These are phyloP conservation scores for Cryptococcus sp. DNA, from an alignment of 1,284 basidiomycete species.

Conservation along the genomic window DNA sequence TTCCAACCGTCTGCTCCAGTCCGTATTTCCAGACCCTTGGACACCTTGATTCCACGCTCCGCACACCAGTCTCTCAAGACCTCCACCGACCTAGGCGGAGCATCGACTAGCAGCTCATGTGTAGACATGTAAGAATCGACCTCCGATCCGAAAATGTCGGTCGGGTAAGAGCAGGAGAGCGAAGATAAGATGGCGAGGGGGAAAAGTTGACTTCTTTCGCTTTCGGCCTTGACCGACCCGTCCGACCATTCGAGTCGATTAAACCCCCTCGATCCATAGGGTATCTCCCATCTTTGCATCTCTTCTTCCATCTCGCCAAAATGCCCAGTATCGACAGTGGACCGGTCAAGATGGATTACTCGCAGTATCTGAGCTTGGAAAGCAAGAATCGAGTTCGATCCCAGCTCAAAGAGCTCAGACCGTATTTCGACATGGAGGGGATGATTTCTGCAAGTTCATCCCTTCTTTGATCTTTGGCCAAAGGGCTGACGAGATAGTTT, in stretches of 20 bases:
- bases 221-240: no score
- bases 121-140: background rate
- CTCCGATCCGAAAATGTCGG: no score
- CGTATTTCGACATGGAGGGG: conserved; percentile 9
- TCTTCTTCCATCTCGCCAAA: no score
- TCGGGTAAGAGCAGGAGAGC: no score
- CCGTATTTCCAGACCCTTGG: conserved; percentile 11
- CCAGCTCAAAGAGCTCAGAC: conserved; percentile 9
- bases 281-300: no score
- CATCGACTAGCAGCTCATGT: background rate
- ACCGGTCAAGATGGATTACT: conserved; percentile 8
- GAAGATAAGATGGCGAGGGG: no score
- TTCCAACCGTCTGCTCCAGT: conserved; percentile 6
- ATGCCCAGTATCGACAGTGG: no score
- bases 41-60: conserved; percentile 1
- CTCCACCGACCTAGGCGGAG: background rate
- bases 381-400: conserved; percentile 6
- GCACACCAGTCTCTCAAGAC: background rate
- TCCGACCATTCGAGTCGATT: no score
- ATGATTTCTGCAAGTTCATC: conserved; percentile 15
- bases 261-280: no score
- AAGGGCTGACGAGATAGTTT: conserved; percentile 17
- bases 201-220: no score
- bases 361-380: conserved; percentile 9
- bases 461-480: background rate